Percentiles rank a stretch among this genome's conserved stretches.
phyloP scores from a whole-genome alignment of 2,329 filamentous ascomycete genomes.

The Colletotrichum echinochloae region DNA sequence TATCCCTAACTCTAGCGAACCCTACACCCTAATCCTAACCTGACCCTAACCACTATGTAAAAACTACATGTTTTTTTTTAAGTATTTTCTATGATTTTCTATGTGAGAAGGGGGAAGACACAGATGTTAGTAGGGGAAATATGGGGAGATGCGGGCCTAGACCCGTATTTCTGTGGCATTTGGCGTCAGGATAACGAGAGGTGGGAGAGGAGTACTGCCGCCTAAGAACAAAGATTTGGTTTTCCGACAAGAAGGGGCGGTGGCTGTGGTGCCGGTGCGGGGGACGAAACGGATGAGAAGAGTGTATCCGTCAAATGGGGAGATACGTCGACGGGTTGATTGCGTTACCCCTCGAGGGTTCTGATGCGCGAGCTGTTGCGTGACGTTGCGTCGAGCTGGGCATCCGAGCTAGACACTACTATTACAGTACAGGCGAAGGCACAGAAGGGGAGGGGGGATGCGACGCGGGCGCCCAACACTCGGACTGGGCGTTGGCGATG shows the following conservation, averaged over 20 bases:
- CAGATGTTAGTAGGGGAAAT: too few species aligned
- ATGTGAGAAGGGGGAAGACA: too few species aligned
- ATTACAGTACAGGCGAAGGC: background rate
- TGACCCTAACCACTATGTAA: too few species aligned
- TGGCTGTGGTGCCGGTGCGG: conserved; percentile 1
- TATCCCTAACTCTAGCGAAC: too few species aligned
- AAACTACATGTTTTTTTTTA: too few species aligned
- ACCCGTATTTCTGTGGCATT: too few species aligned
- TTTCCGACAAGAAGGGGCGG: conserved; percentile 14
- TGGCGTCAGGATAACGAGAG: too few species aligned
- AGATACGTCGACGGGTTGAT: background rate
- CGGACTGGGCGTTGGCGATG: background rate
- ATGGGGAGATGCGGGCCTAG: too few species aligned
- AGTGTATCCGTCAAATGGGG: background rate
- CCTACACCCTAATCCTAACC: too few species aligned
- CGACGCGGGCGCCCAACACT: background rate
- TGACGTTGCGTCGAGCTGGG: background rate
- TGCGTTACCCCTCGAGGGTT: background rate
- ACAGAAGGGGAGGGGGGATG: background rate
- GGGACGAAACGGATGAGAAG: conserved; percentile 38
- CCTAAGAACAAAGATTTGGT: too few species aligned
- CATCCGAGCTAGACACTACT: conserved; percentile 8
- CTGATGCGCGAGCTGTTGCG: conserved; percentile 33
- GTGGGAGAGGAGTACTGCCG: too few species aligned
- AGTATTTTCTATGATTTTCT: too few species aligned